Percentiles rank a stretch among this genome's conserved stretches.
These are phyloP conservation scores for Aspergillus vadensis DNA, from an alignment of 2,329 filamentous ascomycete species.

Conservation along the genomic window DNA sequence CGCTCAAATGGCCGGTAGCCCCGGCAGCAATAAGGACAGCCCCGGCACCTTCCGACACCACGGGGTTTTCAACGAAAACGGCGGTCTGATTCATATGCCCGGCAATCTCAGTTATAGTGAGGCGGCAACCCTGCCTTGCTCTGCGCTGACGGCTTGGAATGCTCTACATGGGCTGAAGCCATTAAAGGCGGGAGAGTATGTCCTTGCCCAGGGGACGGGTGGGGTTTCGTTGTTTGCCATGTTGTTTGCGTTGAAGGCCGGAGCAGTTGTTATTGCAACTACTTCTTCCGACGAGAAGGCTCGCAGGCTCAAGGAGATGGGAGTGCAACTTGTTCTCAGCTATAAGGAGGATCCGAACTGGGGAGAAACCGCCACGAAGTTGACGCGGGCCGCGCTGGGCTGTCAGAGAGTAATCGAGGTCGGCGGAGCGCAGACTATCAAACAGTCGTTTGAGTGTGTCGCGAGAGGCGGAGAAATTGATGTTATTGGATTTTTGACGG, in stretches of 20 bases:
- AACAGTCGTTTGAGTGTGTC: conserved; percentile 37
- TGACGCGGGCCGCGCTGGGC: conserved; percentile 51
- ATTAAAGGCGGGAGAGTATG: conserved; percentile 41
- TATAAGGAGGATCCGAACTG: conserved; percentile 56
- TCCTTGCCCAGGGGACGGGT: conserved; percentile 59
- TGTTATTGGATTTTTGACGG: neutral
- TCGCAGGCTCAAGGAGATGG: conserved; percentile 53
- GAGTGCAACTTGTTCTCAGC: conserved; percentile 60
- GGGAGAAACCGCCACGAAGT: conserved; percentile 55
- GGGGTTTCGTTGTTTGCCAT: conserved; percentile 56
- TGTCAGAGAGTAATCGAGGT: conserved; percentile 60
- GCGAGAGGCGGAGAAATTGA: neutral
- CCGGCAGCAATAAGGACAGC: conserved; percentile 49
- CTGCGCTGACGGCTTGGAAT: conserved; percentile 55
- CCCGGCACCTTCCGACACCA: conserved; percentile 51
- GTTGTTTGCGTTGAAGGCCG: conserved; percentile 48
- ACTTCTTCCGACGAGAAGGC: conserved; percentile 56
- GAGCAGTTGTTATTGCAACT: conserved; percentile 60
- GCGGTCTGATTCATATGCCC: conserved; percentile 49
- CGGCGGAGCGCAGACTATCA: conserved; percentile 56
- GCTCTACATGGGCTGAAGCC: conserved; percentile 53
- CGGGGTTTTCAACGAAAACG: conserved; percentile 51
- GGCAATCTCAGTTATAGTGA: conserved; percentile 50
- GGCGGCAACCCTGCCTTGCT: conserved; percentile 52
- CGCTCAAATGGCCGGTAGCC: conserved; percentile 40